Evolutionary conservation across 176 grass and related monocot species (phyloP).

Genomic region (sorghum (Sorghum bicolor)): Sorghum_bicolor_NCBIv3 NC_012873.2:65873501-65874000

Average conservation of each 20-base stretch:
- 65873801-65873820: neutral
- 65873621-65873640: neutral
- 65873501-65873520: neutral
- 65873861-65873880: neutral
- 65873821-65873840: neutral
- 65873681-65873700: neutral
- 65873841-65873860: neutral
- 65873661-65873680: neutral
- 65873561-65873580: neutral
- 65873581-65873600: neutral
- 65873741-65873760: neutral
- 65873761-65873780: neutral
- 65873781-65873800: neutral
- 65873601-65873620: slow-evolving; percentile 1
- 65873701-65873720: neutral
- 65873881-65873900: neutral
- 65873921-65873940: slow-evolving; percentile 30
- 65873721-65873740: neutral
- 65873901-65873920: neutral
- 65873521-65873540: neutral
- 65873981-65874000: neutral
- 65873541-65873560: neutral
- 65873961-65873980: neutral
- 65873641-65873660: neutral
- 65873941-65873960: slow-evolving; percentile 2